Evolutionary conservation across 2,329 filamentous ascomycete genomes (phyloP).

Genomic region (Scytalidium sp.): DNA sequence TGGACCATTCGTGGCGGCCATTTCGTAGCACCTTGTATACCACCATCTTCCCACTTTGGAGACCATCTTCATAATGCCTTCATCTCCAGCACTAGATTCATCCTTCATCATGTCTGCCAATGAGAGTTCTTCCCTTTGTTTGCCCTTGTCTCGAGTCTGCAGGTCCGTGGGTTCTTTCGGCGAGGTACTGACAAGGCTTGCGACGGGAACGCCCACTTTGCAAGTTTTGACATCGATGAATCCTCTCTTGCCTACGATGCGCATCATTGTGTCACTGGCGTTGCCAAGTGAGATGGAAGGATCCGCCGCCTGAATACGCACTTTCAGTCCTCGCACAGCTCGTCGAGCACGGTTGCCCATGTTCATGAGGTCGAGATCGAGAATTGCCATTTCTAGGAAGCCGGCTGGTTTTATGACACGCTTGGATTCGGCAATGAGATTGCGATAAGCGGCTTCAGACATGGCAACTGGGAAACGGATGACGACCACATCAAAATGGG

Average conservation of each 20-base stretch:
- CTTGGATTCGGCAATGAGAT: slow-evolving; percentile 71
- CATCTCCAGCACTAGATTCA: slow-evolving; percentile 68
- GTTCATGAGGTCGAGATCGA: slow-evolving; percentile 78
- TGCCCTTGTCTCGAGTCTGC: slow-evolving; percentile 12
- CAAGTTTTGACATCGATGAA: slow-evolving; percentile 74
- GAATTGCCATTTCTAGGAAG: slow-evolving; percentile 73
- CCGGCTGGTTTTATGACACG: slow-evolving; percentile 76
- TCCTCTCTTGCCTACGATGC: slow-evolving; percentile 64
- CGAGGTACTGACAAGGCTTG: slow-evolving; percentile 42
- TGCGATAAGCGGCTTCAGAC: slow-evolving; percentile 65
- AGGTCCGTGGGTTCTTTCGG: slow-evolving; percentile 23
- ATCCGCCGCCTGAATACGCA: slow-evolving; percentile 60
- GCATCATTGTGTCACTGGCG: slow-evolving; percentile 59
- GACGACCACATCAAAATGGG: slow-evolving; percentile 74
- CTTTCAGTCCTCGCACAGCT: slow-evolving; percentile 68
- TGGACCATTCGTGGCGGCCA: slow-evolving; percentile 48
- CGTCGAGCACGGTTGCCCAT: slow-evolving; percentile 72
- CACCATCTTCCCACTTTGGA: slow-evolving; percentile 92
- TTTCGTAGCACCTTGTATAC: slow-evolving; percentile 92
- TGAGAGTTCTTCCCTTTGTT: slow-evolving; percentile 46
- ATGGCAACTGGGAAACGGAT: slow-evolving; percentile 73
- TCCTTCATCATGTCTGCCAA: slow-evolving; percentile 73
- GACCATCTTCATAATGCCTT: slow-evolving; percentile 88
- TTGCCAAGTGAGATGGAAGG: slow-evolving; percentile 59
- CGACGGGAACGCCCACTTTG: slow-evolving; percentile 74